These are phyloP conservation scores for Leccinum truebloodii DNA, from an alignment of 768 basidiomycete genomes.

Conservation along the genomic window DNA sequence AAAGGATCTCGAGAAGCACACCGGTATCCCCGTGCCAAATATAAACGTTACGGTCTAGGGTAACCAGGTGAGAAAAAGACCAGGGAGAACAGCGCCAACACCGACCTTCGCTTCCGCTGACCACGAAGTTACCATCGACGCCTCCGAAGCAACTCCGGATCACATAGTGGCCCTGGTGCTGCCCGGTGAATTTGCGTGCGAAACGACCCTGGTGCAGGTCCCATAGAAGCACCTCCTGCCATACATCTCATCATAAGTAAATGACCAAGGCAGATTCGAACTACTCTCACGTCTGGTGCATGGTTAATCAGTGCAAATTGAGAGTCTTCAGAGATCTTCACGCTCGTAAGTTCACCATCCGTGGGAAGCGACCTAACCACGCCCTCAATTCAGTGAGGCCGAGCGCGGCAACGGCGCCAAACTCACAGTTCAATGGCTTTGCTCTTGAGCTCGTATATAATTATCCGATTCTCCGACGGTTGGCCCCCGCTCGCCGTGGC, in stretches of 20 bases:
- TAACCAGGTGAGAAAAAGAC: constrained; percentile 13
- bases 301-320: constrained; percentile 86
- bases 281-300: constrained; percentile 72
- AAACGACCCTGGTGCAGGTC: constrained; percentile 70
- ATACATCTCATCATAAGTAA: constrained; percentile 12
- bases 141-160: constrained; percentile 96
- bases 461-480: constrained; percentile 59
- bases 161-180: constrained; percentile 79
- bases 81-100: constrained; percentile 1
- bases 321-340: constrained; percentile 84
- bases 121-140: constrained; percentile 80
- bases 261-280: neutral
- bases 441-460: constrained; percentile 74
- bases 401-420: constrained; percentile 9
- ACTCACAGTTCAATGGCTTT: constrained; percentile 71
- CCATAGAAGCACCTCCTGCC: constrained; percentile 88
- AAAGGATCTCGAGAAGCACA: constrained; percentile 78
- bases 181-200: constrained; percentile 82
- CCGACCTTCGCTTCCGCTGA: constrained; percentile 94
- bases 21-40: constrained; percentile 93
- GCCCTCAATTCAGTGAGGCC: constrained; percentile 8
- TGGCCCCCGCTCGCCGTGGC: constrained; percentile 36
- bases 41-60: constrained; percentile 86
- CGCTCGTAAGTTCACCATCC: constrained; percentile 84
- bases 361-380: constrained; percentile 57